Evolutionary conservation across 2,329 filamentous ascomycete genomes (phyloP).

Genomic region (Botryotinia globosa): DNA sequence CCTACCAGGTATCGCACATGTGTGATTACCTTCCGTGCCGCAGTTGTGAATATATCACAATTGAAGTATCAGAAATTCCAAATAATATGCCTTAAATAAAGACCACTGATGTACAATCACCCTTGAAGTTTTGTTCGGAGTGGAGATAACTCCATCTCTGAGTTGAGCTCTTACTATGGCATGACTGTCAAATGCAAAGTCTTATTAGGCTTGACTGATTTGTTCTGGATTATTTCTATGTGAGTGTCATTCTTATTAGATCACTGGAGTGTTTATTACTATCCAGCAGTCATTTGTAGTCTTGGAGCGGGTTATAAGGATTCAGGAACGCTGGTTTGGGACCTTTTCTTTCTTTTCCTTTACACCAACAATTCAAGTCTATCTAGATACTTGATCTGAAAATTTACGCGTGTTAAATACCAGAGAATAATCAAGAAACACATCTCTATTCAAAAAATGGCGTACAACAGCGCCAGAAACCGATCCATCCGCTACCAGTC

Average conservation of each 20-base stretch:
- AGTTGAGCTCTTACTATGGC: too few relatives aligned
- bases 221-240: rapidly evolving
- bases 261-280: too few relatives aligned
- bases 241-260: rapidly evolving
- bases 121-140: background rate
- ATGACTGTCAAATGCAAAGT: background rate
- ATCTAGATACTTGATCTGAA: background rate
- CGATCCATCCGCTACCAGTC: background rate
- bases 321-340: background rate
- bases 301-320: background rate
- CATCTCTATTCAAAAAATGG: background rate
- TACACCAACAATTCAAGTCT: background rate
- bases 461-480: background rate
- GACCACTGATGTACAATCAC: background rate
- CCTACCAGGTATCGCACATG: background rate
- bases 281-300: background rate
- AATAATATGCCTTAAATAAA: rapidly evolving
- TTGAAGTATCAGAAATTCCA: background rate
- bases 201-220: background rate
- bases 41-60: background rate
- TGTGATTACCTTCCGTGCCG: rapidly evolving
- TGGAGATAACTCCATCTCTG: background rate
- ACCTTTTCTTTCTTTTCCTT: background rate
- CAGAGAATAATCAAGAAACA: background rate
- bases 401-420: rapidly evolving